Evolutionary conservation across 495 filamentous ascomycete genomes (phyloP), one percentile per base, ranked within the genome.

Genomic region (Aspergillus funiculosus): DNA sequence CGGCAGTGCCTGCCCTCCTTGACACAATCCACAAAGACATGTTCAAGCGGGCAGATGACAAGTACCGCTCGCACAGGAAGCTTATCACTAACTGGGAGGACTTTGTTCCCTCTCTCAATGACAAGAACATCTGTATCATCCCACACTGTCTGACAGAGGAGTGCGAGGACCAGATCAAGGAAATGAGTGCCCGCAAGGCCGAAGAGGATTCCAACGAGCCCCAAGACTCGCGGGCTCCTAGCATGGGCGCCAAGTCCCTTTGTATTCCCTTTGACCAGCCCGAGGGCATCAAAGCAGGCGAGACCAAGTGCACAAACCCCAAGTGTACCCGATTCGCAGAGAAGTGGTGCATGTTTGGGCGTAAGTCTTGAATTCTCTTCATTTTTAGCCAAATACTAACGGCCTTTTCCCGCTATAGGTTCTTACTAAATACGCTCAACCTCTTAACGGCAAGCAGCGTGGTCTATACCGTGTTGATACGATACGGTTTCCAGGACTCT

Each of bases 261-360:
- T 98, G 92, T 64, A 96, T 98, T 74, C 92, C 94, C 15, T 95
- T 95, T 59, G 87, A 97, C 52, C 92, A 97, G 75, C 89, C 91
- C 26, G 81, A 83, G 53, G 87, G 82, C 26, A 66, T 95, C 46
- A 69, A 80, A 46, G 69, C 78, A 49, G 90, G 87, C 21, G 81
- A 85, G 63, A 95, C 88, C 39, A 89, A 89, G 68, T 98, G 92
- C 63, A 69, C 82, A 50, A 94, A 87, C 72, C 89, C 94, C 20
- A 77, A 94, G 51, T 98, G 92, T 65, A 67, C 58, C 31, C 72
- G 71, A 6, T 48, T 77, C 9, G 89, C 89, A 17, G 79, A 89
- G 75, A 74, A 82, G 49, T 95, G 86, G 82, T 82, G 81, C 63
- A 82, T 92, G 81, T 95, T 92, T 64, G 89, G 89, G 44, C 76